phyloP scores from a whole-genome alignment of 2,329 filamentous ascomycete species.

The Thelonectria blattea region DNA sequence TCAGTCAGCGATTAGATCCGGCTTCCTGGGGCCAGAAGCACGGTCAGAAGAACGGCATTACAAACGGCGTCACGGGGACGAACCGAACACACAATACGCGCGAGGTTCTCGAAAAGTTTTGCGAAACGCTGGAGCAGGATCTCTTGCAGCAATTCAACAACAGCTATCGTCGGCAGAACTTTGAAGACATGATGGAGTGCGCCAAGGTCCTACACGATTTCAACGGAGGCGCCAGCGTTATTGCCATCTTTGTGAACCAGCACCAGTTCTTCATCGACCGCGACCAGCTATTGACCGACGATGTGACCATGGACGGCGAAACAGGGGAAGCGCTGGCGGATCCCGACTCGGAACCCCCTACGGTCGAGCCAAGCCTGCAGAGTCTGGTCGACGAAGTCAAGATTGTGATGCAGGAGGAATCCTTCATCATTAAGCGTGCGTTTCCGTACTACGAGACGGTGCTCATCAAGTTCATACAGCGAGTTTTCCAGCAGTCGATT shows the following conservation, averaged over 20 bases:
- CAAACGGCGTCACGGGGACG: slow-evolving; percentile 51
- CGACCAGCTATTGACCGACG: slow-evolving; percentile 88
- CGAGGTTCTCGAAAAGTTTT: slow-evolving; percentile 95
- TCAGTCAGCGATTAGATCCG: slow-evolving; percentile 88
- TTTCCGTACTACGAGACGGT: slow-evolving; percentile 98
- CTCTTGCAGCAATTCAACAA: slow-evolving; percentile 96
- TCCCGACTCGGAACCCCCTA: slow-evolving; percentile 88
- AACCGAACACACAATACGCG: slow-evolving; percentile 70
- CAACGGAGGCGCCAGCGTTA: slow-evolving; percentile 93
- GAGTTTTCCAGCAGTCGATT: slow-evolving; percentile 97
- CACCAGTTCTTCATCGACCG: slow-evolving; percentile 99
- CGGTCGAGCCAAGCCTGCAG: slow-evolving; percentile 90
- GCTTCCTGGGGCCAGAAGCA: slow-evolving; percentile 72
- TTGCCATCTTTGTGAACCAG: slow-evolving; percentile 96
- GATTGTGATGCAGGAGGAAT: slow-evolving; percentile 96
- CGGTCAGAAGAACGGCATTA: slow-evolving; percentile 56
- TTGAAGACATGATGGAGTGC: slow-evolving; percentile 97
- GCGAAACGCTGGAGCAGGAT: slow-evolving; percentile 94
- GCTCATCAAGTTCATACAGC: slow-evolving; percentile 88
- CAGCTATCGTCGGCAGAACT: slow-evolving; percentile 93
- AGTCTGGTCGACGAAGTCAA: slow-evolving; percentile 93
- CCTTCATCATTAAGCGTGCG: slow-evolving; percentile 92
- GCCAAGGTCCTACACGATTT: slow-evolving; percentile 94
- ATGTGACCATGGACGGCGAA: slow-evolving; percentile 75
- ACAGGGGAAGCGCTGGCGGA: slow-evolving; percentile 93